A percentile compares a stretch with the other conserved stretches of the same genome.
Evolutionary conservation across 177 flowering plant genomes (phyloP).

Genomic region (Telopea speciosissima): DNA sequence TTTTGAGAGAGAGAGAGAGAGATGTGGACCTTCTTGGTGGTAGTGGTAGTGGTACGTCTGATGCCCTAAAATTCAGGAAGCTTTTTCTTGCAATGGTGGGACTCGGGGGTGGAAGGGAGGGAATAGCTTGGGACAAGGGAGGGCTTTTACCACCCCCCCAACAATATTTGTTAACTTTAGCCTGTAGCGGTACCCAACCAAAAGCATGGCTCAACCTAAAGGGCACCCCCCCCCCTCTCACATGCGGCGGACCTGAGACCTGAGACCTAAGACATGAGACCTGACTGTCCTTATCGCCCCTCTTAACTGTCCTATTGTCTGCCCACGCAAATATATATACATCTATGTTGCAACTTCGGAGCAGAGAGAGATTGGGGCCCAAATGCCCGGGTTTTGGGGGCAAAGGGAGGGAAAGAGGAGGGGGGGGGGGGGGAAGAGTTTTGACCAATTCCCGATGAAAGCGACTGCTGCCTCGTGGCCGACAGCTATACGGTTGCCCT

Average conservation of each 20-base stretch:
- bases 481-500: conserved; percentile 34
- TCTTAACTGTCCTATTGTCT: no score
- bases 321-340: no score
- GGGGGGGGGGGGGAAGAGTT: conserved; percentile 14
- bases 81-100: background rate
- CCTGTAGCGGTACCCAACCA: no score
- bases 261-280: no score
- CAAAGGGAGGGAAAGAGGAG: background rate
- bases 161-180: background rate
- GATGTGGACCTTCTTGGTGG: background rate
- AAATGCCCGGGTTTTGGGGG: no score
- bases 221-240: no score
- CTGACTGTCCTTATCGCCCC: no score
- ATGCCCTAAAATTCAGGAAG: conserved; percentile 12
- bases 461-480: conserved; percentile 52
- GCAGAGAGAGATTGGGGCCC: no score
- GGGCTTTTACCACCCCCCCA: conserved; percentile 14
- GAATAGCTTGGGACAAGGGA: conserved; percentile 13
- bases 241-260: no score
- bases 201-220: no score
- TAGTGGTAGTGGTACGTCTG: background rate
- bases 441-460: conserved; percentile 33
- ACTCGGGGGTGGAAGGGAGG: no score
- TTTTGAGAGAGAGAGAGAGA: background rate
- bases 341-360: no score